Base-by-base conservation (phyloP, 1,139 yeast species). In the Saccharomyces hybrid region DNA sequence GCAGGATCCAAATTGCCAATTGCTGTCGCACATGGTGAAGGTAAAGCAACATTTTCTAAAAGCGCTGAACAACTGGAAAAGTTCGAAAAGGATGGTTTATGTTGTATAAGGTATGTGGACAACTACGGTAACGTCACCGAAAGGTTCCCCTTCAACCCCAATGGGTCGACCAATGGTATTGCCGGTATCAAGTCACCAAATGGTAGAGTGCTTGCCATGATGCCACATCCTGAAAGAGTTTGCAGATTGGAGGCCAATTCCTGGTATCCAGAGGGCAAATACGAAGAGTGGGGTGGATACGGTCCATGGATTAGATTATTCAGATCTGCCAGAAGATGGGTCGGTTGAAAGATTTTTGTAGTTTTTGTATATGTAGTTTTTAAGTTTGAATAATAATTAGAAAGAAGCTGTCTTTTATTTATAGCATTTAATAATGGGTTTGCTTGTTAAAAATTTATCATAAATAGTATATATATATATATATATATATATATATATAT, bases 181-280 rank as follows among this genome's bases (percentile, higher is more conserved):
- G 88, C 97, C 48, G 99, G 97, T 78, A 82, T 95, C 58, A 79
- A 87, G 60, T 83, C 93, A 52, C 88, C 87, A 55, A 88, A 88
- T 68, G 99, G 99, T 62, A 84, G 99, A 72, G 97, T 95, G 4
- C 77, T 95, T 66, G 98, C 98, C 2, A 83, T 95, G 90, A 95
- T 95, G 99, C 99, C 99, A 50, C 99, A 95, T 70, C 99, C 99
- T 27, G 99, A 95, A 74, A 88, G 99, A 76, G 95, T 89, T 50
- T 80, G 86, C 56, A 81, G 97, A 74, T 76, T 83, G 68, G 96
- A 88, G 72, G 77, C 95, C 57, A 91, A 91, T 75, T 89, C 97
- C 7, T 93, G 90, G 84, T 88, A 88, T 69, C 97, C 98, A 51
- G 71, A 73, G 44, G 83, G 80, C 54, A 85, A 86, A 67, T 83